Conservation (phyloP, 2,329 filamentous ascomycete genomes). For the Aspergillus costaricaensis region DNA sequence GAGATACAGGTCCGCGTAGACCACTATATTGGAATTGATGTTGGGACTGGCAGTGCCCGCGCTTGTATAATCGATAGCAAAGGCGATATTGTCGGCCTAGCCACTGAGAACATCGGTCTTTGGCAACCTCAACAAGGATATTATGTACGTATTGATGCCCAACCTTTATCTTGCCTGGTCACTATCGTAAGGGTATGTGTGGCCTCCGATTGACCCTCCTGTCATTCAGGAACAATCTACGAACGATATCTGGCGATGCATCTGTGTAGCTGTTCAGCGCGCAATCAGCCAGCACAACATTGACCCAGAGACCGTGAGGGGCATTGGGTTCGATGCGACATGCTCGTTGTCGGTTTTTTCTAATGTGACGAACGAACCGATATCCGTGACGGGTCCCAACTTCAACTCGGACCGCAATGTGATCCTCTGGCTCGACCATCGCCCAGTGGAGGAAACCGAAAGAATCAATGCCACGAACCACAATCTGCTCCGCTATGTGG, state of each 20-base stretch:
- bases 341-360: constrained; percentile 93
- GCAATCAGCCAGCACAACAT: constrained; percentile 81
- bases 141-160: constrained; percentile 57
- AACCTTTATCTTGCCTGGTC: neutral
- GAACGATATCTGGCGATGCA: constrained; percentile 92
- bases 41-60: constrained; percentile 91
- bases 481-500: constrained; percentile 92
- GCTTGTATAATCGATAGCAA: constrained; percentile 92
- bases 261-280: constrained; percentile 82
- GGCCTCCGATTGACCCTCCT: constrained; percentile 24
- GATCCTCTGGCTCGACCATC: constrained; percentile 95
- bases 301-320: constrained; percentile 73
- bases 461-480: constrained; percentile 92
- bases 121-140: constrained; percentile 77
- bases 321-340: constrained; percentile 97
- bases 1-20: constrained; percentile 59
- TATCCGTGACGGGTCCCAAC: constrained; percentile 84
- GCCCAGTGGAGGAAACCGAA: constrained; percentile 84
- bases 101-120: constrained; percentile 73
- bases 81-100: constrained; percentile 78
- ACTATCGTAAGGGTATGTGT: neutral
- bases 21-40: constrained; percentile 84
- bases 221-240: constrained; percentile 88
- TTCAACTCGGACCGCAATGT: constrained; percentile 93
- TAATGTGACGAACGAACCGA: constrained; percentile 83